A percentile compares a stretch with the other conserved stretches of the same genome.
Evolutionary conservation across 345 rosid genomes (phyloP).

Genomic region (Geranium rotundifolium): DNA sequence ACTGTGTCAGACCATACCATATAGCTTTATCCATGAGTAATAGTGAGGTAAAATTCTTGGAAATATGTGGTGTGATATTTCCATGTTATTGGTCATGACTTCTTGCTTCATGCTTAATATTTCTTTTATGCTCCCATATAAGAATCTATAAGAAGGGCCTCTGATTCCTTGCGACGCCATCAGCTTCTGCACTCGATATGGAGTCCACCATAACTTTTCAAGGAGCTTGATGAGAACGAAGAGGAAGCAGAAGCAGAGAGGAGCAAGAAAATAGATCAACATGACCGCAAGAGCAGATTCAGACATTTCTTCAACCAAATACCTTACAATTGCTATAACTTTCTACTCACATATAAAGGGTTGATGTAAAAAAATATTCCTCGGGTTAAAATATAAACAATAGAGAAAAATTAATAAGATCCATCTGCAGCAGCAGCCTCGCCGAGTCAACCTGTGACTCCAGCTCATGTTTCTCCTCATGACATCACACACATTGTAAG

Average conservation of each 20-base stretch:
- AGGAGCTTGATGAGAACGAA: constrained; percentile 6
- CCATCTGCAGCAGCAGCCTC: no score
- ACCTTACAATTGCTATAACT: no score
- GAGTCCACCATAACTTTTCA: constrained; percentile 17
- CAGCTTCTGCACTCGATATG: constrained; percentile 7
- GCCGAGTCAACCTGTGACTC: no score
- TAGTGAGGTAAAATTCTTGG: constrained; percentile 6
- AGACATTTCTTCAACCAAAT: no score
- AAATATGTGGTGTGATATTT: constrained; percentile 8
- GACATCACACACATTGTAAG: no score
- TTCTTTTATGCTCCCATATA: constrained; percentile 17
- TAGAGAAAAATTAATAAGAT: no score
- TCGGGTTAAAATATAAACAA: no score
- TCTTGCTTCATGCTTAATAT: constrained; percentile 1
- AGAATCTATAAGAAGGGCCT: constrained; percentile 10
- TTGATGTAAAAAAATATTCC: no score
- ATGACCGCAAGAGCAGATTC: no score
- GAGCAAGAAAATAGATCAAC: no score
- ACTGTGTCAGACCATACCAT: neutral
- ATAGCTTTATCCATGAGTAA: constrained; percentile 8
- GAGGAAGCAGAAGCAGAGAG: constrained; percentile 1
- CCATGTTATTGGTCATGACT: constrained; percentile 1
- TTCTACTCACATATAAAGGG: no score
- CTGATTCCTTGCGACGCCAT: constrained; percentile 14
- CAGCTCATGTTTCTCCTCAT: no score